Base-by-base conservation (phyloP, 129 eudicot species). In the Arctium lappa region DNA sequence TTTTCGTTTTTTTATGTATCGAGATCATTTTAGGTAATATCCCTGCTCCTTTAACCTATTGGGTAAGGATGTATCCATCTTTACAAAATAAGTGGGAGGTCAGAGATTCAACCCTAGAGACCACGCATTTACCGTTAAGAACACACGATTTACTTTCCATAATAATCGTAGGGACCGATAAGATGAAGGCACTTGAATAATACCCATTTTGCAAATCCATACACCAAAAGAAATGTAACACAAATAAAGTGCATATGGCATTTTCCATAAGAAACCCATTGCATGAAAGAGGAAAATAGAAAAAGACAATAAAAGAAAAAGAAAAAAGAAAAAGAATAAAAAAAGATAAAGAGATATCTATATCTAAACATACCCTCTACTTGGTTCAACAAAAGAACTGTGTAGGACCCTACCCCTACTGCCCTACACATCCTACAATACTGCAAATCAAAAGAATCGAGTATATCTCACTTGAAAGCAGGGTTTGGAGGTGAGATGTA, bases 281-380 rank as follows among this genome's bases (percentile, higher is more conserved):
- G 76, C 65, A 62, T 63, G 29, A 18, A 78, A 72, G 29, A 13
- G 70, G 2, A 68, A 82, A 73, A 22, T 66, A 3, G 71, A 10
- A 80, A 48, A 71, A 33, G 38, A 27, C 33, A 66, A 0, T 5
- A 66, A 66, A 38, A 38, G 60, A 3, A 66, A 42, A 73, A 13
- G 39, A 38, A 31, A 81, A 18, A 37, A 27, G 6, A 31, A 65
- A 6, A 6, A 13, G 22, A 32, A 16, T 11, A 76, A 68, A 18
- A 16, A n/a, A 76, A 33, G 66, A 13, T 9, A 63, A 15, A 69
- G 60, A 37, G 32, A 76, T n/a, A 71, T 83, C 82, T 72, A 77
- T 77, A 82, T 71, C 72, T 71, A 77, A 72, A 72, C 69, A 80
- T 72, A 78, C 82, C n/a, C 68, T 83, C 69, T 72, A 78, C 56